Base-by-base conservation (phyloP, 108 stramenopile species). In the Mayamaea pseudoterrestris region DNA sequence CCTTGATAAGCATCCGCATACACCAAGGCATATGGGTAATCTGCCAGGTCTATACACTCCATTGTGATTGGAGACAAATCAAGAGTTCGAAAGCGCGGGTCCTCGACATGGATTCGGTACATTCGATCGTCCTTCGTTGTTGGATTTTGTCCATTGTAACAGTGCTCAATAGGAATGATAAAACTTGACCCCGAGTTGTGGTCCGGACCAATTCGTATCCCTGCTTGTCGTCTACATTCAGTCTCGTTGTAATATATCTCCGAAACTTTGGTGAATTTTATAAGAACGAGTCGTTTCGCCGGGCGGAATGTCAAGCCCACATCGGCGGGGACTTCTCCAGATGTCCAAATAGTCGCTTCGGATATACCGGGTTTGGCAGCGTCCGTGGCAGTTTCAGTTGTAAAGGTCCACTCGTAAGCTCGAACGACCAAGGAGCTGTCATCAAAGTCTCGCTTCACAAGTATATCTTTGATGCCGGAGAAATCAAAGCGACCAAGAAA, bases 1-100 rank as follows among this genome's bases (percentile, higher is more conserved):
- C 74, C 64, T 30, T 73, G 69, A 20, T 64, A 69, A 22, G 50
- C 27, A 23, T 55, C 48, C 14, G 71, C 74, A 53, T 74, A 72
- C 18, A 86, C 76, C 12, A 86, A 46, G n/a, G 76, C 83, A 47
- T 61, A 71, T 11, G 61, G 61, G 42, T 59, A 71, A 35, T 62
- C 62, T 7, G 64, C 35, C 14, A 83, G 47, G 24, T 48, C 18
- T 32, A 40, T 20, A 27, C 35, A 43, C 27, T 14, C 7, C 27
- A 21, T 22, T 42, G 29, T 31, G 41, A 39, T 8, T 39, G 3
- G 37, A 6, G 32, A 18, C 22, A 71, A 47, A 6, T 45, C 23
- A 20, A 75, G 37, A 11, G 27, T 58, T 14, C 41, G 46, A 39
- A 76, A 76, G 25, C 74, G 44, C 17, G 66, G 66, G 47, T 68